Percentiles rank a stretch among this genome's conserved stretches.
Evolutionary conservation across 2,329 filamentous ascomycete genomes (phyloP).

Genomic region (Ramularia endophylla): DNA sequence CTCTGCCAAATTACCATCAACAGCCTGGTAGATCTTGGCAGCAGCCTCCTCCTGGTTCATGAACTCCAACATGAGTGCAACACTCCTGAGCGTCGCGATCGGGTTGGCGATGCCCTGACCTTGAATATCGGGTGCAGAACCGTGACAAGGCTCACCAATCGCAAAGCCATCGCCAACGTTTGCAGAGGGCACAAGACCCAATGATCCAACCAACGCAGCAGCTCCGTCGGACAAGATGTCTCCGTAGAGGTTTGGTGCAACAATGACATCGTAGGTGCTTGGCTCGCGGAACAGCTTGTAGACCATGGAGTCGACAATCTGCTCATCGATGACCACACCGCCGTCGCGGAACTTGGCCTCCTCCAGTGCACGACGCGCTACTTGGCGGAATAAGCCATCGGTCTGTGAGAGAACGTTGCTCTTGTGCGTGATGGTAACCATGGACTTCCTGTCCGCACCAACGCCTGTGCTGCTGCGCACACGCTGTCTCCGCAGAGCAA

Average conservation of each 20-base stretch:
- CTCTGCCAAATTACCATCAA: slow-evolving; percentile 84
- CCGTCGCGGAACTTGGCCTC: slow-evolving; percentile 58
- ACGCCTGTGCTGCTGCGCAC: slow-evolving; percentile 57
- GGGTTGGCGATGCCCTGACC: slow-evolving; percentile 91
- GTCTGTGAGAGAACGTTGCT: slow-evolving; percentile 95
- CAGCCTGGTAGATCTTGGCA: slow-evolving; percentile 81
- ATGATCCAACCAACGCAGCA: slow-evolving; percentile 82
- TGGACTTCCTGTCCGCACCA: slow-evolving; percentile 60
- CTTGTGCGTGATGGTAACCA: slow-evolving; percentile 98
- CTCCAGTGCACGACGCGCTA: slow-evolving; percentile 66
- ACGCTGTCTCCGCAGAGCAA: slow-evolving; percentile 79
- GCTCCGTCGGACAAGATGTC: slow-evolving; percentile 95
- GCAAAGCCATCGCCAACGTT: slow-evolving; percentile 94
- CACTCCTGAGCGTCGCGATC: slow-evolving; percentile 86
- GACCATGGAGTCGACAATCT: slow-evolving; percentile 99
- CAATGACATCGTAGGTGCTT: slow-evolving; percentile 92
- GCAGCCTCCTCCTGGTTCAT: slow-evolving; percentile 81
- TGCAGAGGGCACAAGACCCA: slow-evolving; percentile 88
- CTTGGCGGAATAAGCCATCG: slow-evolving; percentile 87
- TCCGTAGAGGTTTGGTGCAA: slow-evolving; percentile 95
- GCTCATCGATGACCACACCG: slow-evolving; percentile 67
- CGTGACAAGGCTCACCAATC: slow-evolving; percentile 97
- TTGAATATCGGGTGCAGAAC: slow-evolving; percentile 91
- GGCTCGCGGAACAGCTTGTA: slow-evolving; percentile 99
- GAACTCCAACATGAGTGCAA: slow-evolving; percentile 95